These are phyloP conservation scores for Penstemon davidsonii DNA, from an alignment of 257 asterid species.

Conservation along the genomic window DNA sequence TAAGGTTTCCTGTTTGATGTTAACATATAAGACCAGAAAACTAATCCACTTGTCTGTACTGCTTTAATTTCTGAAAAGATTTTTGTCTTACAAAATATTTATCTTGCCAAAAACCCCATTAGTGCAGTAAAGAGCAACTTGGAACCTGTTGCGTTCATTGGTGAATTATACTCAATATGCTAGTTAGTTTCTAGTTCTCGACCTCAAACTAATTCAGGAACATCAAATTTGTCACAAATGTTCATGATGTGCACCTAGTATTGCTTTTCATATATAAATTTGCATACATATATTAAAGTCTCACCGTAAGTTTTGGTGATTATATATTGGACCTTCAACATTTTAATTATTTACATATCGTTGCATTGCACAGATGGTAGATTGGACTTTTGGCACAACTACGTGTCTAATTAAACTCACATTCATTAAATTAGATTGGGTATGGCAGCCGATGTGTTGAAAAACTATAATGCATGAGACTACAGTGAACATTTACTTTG, in stretches of 20 bases:
- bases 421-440: conserved; percentile 12
- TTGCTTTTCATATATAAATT: not conserved
- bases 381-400: not conserved
- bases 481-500: not conserved
- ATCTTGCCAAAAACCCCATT: too few relatives aligned
- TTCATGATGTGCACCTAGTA: not conserved
- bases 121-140: not conserved
- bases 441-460: conserved; percentile 1
- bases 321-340: not conserved
- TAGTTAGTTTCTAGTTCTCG: conserved; percentile 8
- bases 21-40: too few relatives aligned
- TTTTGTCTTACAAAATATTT: not conserved
- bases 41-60: not conserved
- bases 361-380: not conserved
- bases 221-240: not conserved
- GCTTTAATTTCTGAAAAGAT: not conserved
- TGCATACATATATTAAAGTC: not conserved
- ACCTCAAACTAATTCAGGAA: conserved; percentile 4
- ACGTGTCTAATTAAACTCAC: not conserved
- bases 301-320: not conserved
- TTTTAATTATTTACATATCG: not conserved
- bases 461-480: not conserved
- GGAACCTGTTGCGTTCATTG: conserved; percentile 5
- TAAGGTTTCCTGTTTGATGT: too few relatives aligned
- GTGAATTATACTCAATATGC: conserved; percentile 10